Conservation (phyloP, 208 protist genomes). For the Acanthamoeba royreba region DNA sequence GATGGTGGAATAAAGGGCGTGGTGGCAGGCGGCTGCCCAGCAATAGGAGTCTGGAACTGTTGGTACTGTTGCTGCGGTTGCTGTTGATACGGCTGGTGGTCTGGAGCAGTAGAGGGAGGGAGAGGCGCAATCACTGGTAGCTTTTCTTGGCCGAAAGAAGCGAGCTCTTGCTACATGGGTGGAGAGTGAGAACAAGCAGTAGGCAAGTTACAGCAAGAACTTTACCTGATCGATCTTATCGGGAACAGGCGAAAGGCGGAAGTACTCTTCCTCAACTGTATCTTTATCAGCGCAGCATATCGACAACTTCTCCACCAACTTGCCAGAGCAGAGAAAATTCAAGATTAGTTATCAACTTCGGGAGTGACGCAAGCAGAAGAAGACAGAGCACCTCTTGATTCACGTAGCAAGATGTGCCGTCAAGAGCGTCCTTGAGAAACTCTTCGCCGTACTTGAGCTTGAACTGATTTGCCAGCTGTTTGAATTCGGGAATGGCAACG, state of each 20-base stretch:
- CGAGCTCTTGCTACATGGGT: too few relatives aligned
- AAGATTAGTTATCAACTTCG: too few relatives aligned
- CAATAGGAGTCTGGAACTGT: background rate
- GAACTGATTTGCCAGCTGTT: background rate
- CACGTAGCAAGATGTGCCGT: background rate
- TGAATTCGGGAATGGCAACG: background rate
- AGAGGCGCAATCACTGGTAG: background rate
- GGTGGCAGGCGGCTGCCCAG: background rate
- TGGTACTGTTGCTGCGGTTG: background rate
- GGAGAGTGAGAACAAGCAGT: too few relatives aligned
- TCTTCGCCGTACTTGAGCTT: conserved; percentile 42
- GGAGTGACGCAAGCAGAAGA: too few relatives aligned
- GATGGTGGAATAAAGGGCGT: background rate
- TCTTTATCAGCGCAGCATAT: background rate
- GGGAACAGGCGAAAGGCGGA: background rate
- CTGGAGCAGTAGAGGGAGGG: background rate
- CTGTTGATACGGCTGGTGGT: background rate
- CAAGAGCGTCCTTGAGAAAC: background rate
- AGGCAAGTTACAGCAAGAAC: too few relatives aligned
- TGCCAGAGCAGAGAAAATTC: too few relatives aligned
- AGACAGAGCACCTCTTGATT: conserved; percentile 15
- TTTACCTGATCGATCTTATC: background rate
- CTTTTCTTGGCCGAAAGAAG: background rate
- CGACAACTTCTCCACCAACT: background rate
- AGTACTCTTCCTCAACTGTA: background rate